Conservation (phyloP, 2,329 filamentous ascomycete genomes). For the Knoxdaviesia proteae region DNA sequence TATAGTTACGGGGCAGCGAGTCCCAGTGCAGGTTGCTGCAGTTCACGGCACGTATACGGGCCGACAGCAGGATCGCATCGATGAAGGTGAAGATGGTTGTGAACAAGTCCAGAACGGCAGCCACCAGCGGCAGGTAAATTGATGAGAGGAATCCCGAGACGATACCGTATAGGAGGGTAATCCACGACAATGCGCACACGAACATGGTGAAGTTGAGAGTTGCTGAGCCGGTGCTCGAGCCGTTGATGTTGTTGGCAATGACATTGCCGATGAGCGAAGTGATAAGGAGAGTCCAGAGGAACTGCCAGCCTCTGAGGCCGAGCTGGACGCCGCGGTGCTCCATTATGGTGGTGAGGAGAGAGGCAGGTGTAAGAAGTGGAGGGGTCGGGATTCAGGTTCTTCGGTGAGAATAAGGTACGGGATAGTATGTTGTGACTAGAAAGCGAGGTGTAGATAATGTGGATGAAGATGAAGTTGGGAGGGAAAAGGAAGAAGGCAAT, state of each 20-base stretch:
- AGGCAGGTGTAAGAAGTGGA: not conserved
- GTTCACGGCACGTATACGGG: conserved; percentile 46
- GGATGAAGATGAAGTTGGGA: too few relatives aligned
- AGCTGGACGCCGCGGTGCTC: conserved; percentile 19
- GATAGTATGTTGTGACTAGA: not conserved
- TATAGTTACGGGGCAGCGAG: conserved; percentile 23
- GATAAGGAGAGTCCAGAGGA: conserved; percentile 30
- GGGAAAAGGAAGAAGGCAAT: too few relatives aligned
- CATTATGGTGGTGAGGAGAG: conserved; percentile 9
- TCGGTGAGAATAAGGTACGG: not conserved
- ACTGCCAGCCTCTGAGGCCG: conserved; percentile 23
- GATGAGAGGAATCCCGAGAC: conserved; percentile 30
- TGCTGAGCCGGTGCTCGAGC: conserved; percentile 18
- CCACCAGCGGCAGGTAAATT: conserved; percentile 28
- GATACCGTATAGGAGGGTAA: conserved; percentile 42
- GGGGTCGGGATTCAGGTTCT: not conserved
- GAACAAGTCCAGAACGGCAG: conserved; percentile 34
- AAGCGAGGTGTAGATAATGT: not conserved
- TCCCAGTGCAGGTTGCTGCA: conserved; percentile 30
- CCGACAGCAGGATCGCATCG: conserved; percentile 47
- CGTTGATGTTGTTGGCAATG: conserved; percentile 27
- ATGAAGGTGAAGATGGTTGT: conserved; percentile 51
- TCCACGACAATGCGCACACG: conserved; percentile 42
- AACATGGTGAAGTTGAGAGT: conserved; percentile 49
- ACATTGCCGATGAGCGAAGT: conserved; percentile 38